Evolutionary conservation across 345 rosid species (phyloP), one percentile per base, ranked within the genome.

Genomic region (Aegle marmelos): DNA sequence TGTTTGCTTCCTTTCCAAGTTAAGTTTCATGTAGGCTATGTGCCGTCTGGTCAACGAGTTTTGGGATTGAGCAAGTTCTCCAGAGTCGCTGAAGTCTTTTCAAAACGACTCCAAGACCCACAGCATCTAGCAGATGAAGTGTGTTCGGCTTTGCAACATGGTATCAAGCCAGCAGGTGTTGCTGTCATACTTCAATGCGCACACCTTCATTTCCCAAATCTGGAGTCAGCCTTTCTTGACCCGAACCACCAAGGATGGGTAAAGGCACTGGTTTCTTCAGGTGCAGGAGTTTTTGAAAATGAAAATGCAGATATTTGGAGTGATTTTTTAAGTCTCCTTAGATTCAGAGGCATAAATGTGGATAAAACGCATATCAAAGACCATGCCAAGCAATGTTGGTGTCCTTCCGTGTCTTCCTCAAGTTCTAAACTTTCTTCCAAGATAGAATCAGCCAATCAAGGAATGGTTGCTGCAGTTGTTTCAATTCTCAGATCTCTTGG

Each of bases 31-130:
- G 81, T 97, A 1, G 97, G 97, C 75, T 97, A 94, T 85, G 91
- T 97, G 76, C 98, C 99, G 21, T 88, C 92, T 6, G 90, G 92
- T 36, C 88, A 91, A 67, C 87, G 84, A 45, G 98, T 97, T 30
- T 82, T 97, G 33, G 98, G 99, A 73, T 83, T 97, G 69, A 97
- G 99, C 88, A 97, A 97, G 85, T 90, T 94, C 80, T 92, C 98
- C 2, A 89, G 98, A 80, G 97, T 94, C 16, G 82, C 98, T 36
- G 94, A 94, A 83, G 90, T 94, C 60, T 97, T 90, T 80, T 94
- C 93, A 27, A 94, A 90, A 85, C 85, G 96, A 68, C 97, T 94
- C 48, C 98, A 97, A 80, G 85, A 90, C 41, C 98, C 99, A 62
- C 95, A 93, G 70, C 90, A 93, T 75, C 79, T 94, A 68, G 97